These are phyloP conservation scores for Canariomyces notabilis DNA, from an alignment of 2,329 filamentous ascomycete genomes.

Conservation along the genomic window DNA sequence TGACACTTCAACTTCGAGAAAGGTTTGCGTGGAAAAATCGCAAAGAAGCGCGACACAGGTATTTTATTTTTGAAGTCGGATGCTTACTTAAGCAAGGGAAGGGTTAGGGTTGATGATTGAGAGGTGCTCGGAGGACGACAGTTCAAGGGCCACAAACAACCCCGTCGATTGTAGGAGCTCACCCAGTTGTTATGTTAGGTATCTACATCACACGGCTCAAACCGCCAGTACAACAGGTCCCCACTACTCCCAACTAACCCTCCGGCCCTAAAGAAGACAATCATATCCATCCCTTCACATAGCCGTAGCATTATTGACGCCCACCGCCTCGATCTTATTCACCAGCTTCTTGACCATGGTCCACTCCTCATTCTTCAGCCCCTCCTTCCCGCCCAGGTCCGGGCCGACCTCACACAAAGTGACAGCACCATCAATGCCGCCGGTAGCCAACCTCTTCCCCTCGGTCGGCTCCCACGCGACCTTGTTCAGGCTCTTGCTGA, in stretches of 20 bases:
- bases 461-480: conserved; percentile 89
- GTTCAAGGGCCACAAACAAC: no score
- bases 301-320: conserved; percentile 43
- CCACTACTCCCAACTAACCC: no score
- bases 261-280: no score
- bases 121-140: not conserved
- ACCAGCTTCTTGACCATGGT: conserved; percentile 86
- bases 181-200: no score
- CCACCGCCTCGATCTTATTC: conserved; percentile 63
- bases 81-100: not conserved
- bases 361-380: conserved; percentile 84
- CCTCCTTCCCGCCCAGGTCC: conserved; percentile 78
- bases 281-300: conserved; percentile 6
- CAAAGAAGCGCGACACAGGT: no score
- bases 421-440: conserved; percentile 84
- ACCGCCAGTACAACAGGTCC: no score
- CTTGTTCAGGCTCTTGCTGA: conserved; percentile 87
- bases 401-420: conserved; percentile 89
- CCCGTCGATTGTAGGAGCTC: no score
- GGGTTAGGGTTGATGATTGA: not conserved
- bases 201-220: no score
- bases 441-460: conserved; percentile 80
- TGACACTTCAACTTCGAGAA: no score
- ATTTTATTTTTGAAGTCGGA: no score
- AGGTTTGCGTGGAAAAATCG: no score